Conservation (phyloP, 352 stramenopile genomes). For the Pythium angustatum region DNA sequence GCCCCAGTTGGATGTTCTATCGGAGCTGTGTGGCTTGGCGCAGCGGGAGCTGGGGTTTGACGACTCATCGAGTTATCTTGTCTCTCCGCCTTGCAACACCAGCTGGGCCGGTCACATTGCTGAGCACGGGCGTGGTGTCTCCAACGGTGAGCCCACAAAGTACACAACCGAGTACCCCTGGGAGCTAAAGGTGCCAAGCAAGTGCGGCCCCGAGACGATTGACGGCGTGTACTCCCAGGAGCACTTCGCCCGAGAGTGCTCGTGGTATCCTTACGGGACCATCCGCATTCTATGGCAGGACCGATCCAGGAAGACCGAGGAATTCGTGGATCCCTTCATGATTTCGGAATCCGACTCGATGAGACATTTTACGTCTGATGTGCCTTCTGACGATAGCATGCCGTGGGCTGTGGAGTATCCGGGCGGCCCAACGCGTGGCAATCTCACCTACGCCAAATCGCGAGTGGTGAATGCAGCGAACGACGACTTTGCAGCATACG, state of each 20-base stretch:
- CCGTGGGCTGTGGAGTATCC: conserved; percentile 2
- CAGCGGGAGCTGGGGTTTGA: conserved; percentile 34
- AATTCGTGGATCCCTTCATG: conserved; percentile 10
- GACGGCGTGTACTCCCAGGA: not conserved
- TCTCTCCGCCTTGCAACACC: not conserved
- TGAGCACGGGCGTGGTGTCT: not conserved
- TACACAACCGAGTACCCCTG: not conserved
- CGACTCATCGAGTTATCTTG: not conserved
- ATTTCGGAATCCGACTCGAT: not conserved
- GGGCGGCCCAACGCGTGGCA: conserved; percentile 1
- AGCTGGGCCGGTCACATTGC: not conserved
- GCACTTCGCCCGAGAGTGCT: not conserved
- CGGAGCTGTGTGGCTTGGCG: conserved; percentile 36
- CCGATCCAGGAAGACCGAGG: too few relatives aligned
- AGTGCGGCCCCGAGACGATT: not conserved
- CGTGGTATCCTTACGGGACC: not conserved
- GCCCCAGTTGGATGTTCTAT: conserved; percentile 35
- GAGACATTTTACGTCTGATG: not conserved
- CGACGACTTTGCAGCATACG: conserved; percentile 8
- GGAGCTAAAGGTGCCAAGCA: not conserved
- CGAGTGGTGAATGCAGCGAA: not conserved
- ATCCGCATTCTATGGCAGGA: conserved; percentile 1
- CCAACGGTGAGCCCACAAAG: not conserved
- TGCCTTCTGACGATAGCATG: not conserved
- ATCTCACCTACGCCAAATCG: conserved; percentile 9